Evolutionary conservation across 805 yeast genomes (phyloP).

Genomic region (Starmerella powellii): DNA sequence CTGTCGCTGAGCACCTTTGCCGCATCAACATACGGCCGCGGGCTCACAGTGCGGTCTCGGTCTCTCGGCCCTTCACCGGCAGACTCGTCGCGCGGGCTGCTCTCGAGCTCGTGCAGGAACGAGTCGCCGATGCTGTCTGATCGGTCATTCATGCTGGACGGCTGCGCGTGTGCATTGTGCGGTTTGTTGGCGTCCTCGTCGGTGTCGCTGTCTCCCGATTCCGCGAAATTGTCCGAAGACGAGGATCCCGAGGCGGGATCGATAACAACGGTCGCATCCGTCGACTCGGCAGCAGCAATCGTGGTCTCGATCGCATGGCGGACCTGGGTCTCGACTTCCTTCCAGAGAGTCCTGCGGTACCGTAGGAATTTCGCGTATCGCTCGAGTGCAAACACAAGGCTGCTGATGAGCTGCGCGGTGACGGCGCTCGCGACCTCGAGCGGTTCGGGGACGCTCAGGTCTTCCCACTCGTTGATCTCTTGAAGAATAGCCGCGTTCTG

Average conservation of each 20-base stretch:
- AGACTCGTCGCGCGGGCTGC: no score
- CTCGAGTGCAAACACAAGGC: constrained; percentile 11
- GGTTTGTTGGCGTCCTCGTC: constrained; percentile 1
- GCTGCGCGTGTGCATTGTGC: no score
- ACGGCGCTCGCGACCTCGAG: constrained; percentile 2
- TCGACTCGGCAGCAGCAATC: constrained; percentile 19
- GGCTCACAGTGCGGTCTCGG: no score
- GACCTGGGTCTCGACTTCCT: constrained; percentile 20
- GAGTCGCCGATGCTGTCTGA: no score
- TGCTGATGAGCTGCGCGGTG: constrained; percentile 3
- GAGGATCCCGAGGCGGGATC: constrained; percentile 7
- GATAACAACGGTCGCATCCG: constrained; percentile 14
- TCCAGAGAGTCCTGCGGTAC: constrained; percentile 17
- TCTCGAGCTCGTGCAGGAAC: no score
- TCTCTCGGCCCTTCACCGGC: no score
- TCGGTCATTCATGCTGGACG: no score
- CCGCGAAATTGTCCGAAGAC: not conserved
- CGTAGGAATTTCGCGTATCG: constrained; percentile 14
- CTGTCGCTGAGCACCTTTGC: no score
- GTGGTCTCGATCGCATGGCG: constrained; percentile 19
- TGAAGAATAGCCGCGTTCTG: constrained; percentile 8
- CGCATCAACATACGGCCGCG: no score
- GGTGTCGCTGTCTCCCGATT: not conserved
- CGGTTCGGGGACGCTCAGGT: constrained; percentile 4
- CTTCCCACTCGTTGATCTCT: constrained; percentile 3